Conservation (phyloP, 495 filamentous ascomycete genomes). For the Clavariopsis aquatica region DNA sequence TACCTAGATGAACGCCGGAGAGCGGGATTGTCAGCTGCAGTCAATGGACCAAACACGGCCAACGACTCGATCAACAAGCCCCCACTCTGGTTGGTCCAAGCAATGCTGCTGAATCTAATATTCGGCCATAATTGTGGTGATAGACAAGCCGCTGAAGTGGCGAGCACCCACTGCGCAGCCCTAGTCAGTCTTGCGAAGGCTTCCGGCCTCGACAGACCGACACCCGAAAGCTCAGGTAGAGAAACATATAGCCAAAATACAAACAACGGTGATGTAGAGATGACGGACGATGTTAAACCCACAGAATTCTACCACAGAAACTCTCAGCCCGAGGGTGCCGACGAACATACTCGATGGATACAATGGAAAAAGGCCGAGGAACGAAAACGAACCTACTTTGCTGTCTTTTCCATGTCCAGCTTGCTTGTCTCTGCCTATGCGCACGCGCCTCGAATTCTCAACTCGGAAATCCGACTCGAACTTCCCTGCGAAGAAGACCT, state of each 20-base stretch:
- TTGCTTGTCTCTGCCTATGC: conserved; percentile 92
- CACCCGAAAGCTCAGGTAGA: conserved; percentile 11
- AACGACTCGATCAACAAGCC: conserved; percentile 75
- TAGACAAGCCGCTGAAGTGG: conserved; percentile 85
- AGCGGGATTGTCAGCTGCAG: conserved; percentile 79
- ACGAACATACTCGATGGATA: conserved; percentile 82
- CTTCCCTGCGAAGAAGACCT: conserved; percentile 93
- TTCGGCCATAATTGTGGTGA: conserved; percentile 96
- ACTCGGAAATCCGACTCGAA: conserved; percentile 90
- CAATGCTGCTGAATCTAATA: conserved; percentile 94
- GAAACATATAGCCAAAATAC: conserved; percentile 17
- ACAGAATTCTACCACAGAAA: conserved; percentile 18
- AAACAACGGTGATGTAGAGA: conserved; percentile 39
- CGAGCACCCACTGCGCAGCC: conserved; percentile 85
- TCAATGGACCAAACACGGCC: conserved; percentile 61
- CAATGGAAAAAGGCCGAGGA: conserved; percentile 88
- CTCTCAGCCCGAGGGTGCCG: conserved; percentile 37
- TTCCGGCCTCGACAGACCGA: conserved; percentile 69
- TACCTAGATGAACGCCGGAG: conserved; percentile 93
- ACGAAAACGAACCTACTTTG: conserved; percentile 89
- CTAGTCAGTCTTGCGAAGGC: conserved; percentile 88
- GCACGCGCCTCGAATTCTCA: conserved; percentile 83
- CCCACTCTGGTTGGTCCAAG: conserved; percentile 96
- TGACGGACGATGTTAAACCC: conserved; percentile 36
- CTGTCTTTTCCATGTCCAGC: conserved; percentile 87